Evolutionary conservation across 2,329 filamentous ascomycete species (phyloP).

Genomic region (Beauveria medogensis): DNA sequence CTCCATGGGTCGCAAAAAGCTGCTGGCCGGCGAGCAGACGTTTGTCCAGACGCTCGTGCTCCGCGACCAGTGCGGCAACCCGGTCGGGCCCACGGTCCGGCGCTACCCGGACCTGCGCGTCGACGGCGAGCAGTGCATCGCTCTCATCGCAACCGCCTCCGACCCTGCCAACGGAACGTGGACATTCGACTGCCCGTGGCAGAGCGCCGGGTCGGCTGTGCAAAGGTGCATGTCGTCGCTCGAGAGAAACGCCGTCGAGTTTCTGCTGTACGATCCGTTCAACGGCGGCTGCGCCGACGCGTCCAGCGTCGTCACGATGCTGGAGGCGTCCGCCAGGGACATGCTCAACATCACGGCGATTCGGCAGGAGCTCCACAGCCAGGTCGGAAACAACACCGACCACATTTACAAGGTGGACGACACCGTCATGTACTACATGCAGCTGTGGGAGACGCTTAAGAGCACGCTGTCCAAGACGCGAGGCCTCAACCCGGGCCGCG

Average conservation of each 20-base stretch:
- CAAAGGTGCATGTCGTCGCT: slow-evolving; percentile 25
- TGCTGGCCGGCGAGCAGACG: slow-evolving; percentile 1
- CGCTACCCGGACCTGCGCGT: slow-evolving; percentile 24
- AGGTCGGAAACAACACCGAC: slow-evolving; percentile 16
- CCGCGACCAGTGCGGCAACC: slow-evolving; percentile 27
- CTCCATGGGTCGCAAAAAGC: slow-evolving; percentile 7
- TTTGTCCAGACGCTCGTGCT: slow-evolving; percentile 27
- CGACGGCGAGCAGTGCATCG: slow-evolving; percentile 24
- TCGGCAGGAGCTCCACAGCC: slow-evolving; percentile 19
- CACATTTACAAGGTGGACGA: slow-evolving; percentile 18
- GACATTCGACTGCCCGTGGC: slow-evolving; percentile 30
- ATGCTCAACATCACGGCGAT: slow-evolving; percentile 21
- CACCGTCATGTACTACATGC: slow-evolving; percentile 21
- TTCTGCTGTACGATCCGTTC: slow-evolving; percentile 27
- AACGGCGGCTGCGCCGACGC: slow-evolving; percentile 27
- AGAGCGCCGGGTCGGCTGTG: slow-evolving; percentile 22
- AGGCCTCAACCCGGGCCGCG: slow-evolving; percentile 9
- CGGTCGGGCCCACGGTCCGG: slow-evolving; percentile 19
- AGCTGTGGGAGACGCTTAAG: slow-evolving; percentile 24
- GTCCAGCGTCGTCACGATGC: slow-evolving; percentile 26
- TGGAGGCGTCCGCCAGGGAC: slow-evolving; percentile 21
- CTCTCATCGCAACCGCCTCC: slow-evolving; percentile 22
- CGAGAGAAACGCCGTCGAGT: slow-evolving; percentile 23
- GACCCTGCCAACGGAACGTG: slow-evolving; percentile 20
- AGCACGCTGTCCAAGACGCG: slow-evolving; percentile 21